phyloP scores from a whole-genome alignment of 2,329 filamentous ascomycete species.

The Cladosporium sp. region DNA sequence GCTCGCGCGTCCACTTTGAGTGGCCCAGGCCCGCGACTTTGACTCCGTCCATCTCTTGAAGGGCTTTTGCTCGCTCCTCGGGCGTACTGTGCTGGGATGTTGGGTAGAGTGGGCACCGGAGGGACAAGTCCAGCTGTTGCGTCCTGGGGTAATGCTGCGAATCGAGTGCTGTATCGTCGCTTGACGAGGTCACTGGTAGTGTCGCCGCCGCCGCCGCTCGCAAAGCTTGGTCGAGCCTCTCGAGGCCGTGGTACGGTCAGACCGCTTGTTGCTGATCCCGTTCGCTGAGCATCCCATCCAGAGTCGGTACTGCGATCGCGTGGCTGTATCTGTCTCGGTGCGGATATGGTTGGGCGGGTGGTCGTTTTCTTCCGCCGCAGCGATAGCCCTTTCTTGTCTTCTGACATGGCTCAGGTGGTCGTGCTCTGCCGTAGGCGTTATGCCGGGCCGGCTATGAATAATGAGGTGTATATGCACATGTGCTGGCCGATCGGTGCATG shows the following conservation, averaged over 20 bases:
- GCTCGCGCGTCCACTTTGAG: slow-evolving; percentile 72
- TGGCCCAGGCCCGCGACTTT: slow-evolving; percentile 37
- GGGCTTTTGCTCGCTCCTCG: slow-evolving; percentile 16
- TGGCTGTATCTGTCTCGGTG: slow-evolving; percentile 50
- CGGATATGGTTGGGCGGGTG: slow-evolving; percentile 56
- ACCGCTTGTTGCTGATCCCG: slow-evolving; percentile 10
- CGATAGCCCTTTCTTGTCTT: slow-evolving; percentile 51
- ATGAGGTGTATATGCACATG: too few species aligned
- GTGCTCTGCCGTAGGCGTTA: not conserved
- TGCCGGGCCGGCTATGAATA: too few species aligned
- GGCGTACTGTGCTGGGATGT: slow-evolving; percentile 55
- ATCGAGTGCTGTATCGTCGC: slow-evolving; percentile 87
- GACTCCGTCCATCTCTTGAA: slow-evolving; percentile 30
- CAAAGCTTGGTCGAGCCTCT: slow-evolving; percentile 22
- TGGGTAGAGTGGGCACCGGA: slow-evolving; percentile 55
- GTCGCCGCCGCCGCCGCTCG: slow-evolving; percentile 34
- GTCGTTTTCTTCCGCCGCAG: slow-evolving; percentile 58
- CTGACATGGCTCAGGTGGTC: slow-evolving; percentile 37
- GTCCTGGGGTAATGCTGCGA: slow-evolving; percentile 66
- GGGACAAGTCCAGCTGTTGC: slow-evolving; percentile 54
- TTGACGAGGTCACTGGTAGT: slow-evolving; percentile 82
- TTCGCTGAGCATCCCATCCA: slow-evolving; percentile 16
- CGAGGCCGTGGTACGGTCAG: slow-evolving; percentile 10
- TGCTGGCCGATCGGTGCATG: too few species aligned
- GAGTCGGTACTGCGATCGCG: slow-evolving; percentile 14